Conservation (phyloP, 257 asterid species). For the Thymus mandschuricus region DNA sequence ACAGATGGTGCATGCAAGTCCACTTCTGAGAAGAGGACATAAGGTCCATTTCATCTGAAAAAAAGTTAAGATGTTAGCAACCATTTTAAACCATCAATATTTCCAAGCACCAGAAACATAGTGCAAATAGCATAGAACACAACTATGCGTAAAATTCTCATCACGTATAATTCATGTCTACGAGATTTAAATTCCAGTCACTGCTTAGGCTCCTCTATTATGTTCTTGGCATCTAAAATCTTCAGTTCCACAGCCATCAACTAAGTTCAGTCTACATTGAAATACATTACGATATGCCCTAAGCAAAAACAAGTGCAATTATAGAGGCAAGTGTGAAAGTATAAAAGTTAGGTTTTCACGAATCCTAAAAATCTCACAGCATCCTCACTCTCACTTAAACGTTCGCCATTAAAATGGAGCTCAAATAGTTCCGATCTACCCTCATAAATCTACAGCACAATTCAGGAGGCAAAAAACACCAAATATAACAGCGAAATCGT, state of each 20-base stretch:
- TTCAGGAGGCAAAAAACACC: not conserved
- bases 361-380: slow-evolving; percentile 1
- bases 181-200: not conserved
- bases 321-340: not conserved
- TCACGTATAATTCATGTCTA: not conserved
- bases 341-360: not conserved
- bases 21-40: not conserved
- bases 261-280: slow-evolving; percentile 14
- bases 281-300: not conserved
- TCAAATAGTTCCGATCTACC: not conserved
- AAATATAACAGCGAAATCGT: not conserved
- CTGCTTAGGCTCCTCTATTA: not conserved
- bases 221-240: slow-evolving; percentile 4
- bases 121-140: not conserved
- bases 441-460: not conserved
- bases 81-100: not conserved
- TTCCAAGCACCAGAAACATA: not conserved
- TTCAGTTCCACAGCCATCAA: slow-evolving; percentile 14
- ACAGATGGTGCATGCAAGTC: not conserved
- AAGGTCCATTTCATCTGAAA: not conserved
- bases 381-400: slow-evolving; percentile 8
- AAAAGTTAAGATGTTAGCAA: not conserved
- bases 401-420: not conserved
- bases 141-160: not conserved
- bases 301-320: slow-evolving; percentile 9